Conservation (phyloP, 2,329 filamentous ascomycete species). For the Botrytis pseudocinerea region DNA sequence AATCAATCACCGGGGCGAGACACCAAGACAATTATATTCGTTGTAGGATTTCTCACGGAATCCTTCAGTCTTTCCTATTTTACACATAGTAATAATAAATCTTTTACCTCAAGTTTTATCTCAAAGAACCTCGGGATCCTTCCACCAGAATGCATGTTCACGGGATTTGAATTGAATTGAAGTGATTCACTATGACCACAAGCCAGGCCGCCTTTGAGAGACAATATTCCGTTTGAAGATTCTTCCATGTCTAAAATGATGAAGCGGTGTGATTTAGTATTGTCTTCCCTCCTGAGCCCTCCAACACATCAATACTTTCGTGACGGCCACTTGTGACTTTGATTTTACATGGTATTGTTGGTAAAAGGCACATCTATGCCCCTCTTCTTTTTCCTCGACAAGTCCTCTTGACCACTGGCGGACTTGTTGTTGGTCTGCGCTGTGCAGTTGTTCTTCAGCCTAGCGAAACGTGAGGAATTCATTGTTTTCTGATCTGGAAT, state of each 20-base stretch:
- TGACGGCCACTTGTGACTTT: constrained; percentile 14
- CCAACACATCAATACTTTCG: constrained; percentile 16
- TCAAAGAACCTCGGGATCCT: background rate
- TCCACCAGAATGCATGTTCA: background rate
- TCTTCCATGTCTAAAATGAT: constrained; percentile 5
- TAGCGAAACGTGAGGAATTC: constrained; percentile 12
- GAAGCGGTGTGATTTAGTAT: constrained; percentile 19
- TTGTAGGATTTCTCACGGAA: background rate
- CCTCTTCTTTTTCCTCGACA: constrained; percentile 2
- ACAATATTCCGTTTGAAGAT: background rate
- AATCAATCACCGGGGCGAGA: background rate
- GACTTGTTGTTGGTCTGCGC: background rate
- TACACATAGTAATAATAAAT: background rate
- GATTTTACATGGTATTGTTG: constrained; percentile 9
- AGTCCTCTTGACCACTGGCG: background rate
- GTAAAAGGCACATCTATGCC: background rate
- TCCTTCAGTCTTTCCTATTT: background rate
- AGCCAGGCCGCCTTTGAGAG: background rate
- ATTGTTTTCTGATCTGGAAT: constrained; percentile 1
- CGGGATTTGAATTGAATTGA: background rate
- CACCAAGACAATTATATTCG: background rate
- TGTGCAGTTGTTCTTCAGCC: constrained; percentile 16
- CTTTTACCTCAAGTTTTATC: background rate
- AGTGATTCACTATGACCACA: constrained; percentile 7
- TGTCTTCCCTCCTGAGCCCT: background rate